Conservation (phyloP, 768 basidiomycete species). For the Boletus pseudo-olivaceus region DNA sequence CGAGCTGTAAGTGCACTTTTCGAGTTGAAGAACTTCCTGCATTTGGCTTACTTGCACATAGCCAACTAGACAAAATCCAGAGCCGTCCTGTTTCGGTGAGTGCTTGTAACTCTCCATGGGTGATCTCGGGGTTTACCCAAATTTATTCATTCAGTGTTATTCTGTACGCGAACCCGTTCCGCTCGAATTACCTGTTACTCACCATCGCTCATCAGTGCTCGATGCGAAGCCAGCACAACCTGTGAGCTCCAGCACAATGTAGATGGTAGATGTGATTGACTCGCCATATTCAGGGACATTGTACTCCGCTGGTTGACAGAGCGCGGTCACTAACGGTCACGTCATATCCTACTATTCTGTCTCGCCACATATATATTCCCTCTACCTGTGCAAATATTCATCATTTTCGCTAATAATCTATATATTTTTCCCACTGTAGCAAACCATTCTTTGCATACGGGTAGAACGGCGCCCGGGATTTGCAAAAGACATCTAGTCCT, state of each 20-base stretch:
- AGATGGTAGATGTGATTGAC: background rate
- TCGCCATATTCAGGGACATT: conserved; percentile 55
- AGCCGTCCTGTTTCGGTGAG: conserved; percentile 84
- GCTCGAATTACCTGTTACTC: background rate
- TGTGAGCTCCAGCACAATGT: conserved; percentile 44
- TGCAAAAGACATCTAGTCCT: conserved; percentile 44
- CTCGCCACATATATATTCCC: background rate
- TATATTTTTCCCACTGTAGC: background rate
- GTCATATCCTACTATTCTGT: background rate
- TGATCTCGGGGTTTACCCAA: background rate
- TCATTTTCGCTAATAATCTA: background rate
- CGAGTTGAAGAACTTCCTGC: no score
- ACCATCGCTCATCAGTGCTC: conserved; percentile 61
- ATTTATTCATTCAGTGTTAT: conserved; percentile 54
- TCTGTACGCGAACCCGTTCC: conserved; percentile 47
- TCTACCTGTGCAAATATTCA: background rate
- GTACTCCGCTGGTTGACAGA: conserved; percentile 84
- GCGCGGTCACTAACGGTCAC: conserved; percentile 53
- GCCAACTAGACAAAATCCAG: conserved; percentile 71
- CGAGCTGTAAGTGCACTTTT: conserved; percentile 50
- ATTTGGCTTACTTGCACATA: conserved; percentile 27
- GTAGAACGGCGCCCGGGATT: background rate
- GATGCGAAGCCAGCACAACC: conserved; percentile 93
- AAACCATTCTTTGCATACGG: background rate
- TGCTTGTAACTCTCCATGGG: conserved; percentile 9